A percentile compares a stretch with the other conserved stretches of the same genome.
phyloP scores from a whole-genome alignment of 192 early-diverging fungal genomes.

The Jimgerdemannia flammicorona region DNA sequence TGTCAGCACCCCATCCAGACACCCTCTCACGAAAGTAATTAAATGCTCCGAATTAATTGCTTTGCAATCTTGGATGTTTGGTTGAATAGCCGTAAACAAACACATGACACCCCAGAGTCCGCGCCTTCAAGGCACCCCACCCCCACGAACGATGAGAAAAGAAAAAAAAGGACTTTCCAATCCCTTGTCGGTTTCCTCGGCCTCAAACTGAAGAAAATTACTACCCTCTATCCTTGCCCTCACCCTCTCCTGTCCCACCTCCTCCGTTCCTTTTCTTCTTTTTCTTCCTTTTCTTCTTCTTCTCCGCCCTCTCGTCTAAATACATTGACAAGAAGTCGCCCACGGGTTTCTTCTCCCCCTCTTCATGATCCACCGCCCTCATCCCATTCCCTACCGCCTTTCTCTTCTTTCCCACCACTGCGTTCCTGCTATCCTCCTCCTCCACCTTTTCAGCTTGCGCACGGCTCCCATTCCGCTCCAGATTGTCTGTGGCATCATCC shows the following conservation, averaged over 20 bases:
- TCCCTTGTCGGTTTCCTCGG: too few relatives aligned
- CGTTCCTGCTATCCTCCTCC: conserved; percentile 24
- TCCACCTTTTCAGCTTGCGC: conserved; percentile 6
- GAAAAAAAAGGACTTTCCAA: too few relatives aligned
- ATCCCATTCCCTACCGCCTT: conserved; percentile 17
- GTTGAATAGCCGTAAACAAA: too few relatives aligned
- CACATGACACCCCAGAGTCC: too few relatives aligned
- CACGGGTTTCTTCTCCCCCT: conserved; percentile 21
- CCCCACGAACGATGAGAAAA: too few relatives aligned
- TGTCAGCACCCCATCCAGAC: too few relatives aligned
- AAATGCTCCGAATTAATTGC: too few relatives aligned
- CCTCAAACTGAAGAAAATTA: too few relatives aligned
- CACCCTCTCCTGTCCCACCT: conserved; percentile 9
- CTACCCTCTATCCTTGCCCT: not conserved
- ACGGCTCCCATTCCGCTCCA: conserved; percentile 4
- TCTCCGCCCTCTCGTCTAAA: conserved; percentile 37
- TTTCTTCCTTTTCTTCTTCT: conserved; percentile 46
- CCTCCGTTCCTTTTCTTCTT: conserved; percentile 17
- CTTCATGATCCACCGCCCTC: conserved; percentile 24
- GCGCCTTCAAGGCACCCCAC: too few relatives aligned
- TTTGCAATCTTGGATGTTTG: too few relatives aligned
- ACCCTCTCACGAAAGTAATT: too few relatives aligned
- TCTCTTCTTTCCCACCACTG: conserved; percentile 32
- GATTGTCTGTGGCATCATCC: conserved; percentile 8
- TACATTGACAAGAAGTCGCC: conserved; percentile 49